A percentile compares a stretch with the other conserved stretches of the same genome.
phyloP scores from a whole-genome alignment of 495 filamentous ascomycete species.

The Pseudomonodictys pantanalensis region DNA sequence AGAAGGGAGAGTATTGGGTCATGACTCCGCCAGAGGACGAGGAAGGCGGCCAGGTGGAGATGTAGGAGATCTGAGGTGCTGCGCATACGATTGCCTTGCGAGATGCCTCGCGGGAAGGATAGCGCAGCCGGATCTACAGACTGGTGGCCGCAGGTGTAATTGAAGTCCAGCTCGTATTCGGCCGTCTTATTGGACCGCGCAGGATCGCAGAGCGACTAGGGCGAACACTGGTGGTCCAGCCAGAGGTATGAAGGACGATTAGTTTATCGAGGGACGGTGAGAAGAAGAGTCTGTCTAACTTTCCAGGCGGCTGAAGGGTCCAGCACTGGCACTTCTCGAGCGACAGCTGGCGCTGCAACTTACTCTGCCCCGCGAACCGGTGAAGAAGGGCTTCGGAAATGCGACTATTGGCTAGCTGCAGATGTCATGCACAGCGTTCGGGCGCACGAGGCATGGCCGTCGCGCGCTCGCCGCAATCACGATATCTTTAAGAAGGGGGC shows the following conservation, averaged over 20 bases:
- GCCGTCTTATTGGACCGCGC: not conserved
- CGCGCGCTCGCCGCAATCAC: not conserved
- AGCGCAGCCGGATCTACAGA: not conserved
- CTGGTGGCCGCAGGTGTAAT: not conserved
- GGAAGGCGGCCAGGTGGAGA: not conserved
- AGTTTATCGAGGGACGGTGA: slow-evolving; percentile 21
- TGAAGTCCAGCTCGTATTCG: slow-evolving; percentile 6
- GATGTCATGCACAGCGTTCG: slow-evolving; percentile 12
- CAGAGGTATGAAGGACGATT: slow-evolving; percentile 7
- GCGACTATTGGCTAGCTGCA: slow-evolving; percentile 19
- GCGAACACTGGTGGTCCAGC: slow-evolving; percentile 20
- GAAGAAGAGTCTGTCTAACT: slow-evolving; percentile 20
- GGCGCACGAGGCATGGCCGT: slow-evolving; percentile 2
- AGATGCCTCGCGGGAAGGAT: slow-evolving; percentile 14
- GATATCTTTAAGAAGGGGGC: not conserved
- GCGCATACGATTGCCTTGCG: slow-evolving; percentile 24
- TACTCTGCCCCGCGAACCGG: slow-evolving; percentile 27
- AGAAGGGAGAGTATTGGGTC: slow-evolving; percentile 7
- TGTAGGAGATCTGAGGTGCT: slow-evolving; percentile 4
- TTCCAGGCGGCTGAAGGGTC: not conserved
- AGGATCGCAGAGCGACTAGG: not conserved
- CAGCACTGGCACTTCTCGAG: slow-evolving; percentile 5
- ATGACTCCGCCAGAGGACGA: slow-evolving; percentile 10
- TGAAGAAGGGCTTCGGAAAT: slow-evolving; percentile 6
- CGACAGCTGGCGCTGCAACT: slow-evolving; percentile 9